A percentile compares a stretch with the other conserved stretches of the same genome.
phyloP scores from a whole-genome alignment of 1,139 yeast genomes.

The Yamadazyma spencermartinsiae region DNA sequence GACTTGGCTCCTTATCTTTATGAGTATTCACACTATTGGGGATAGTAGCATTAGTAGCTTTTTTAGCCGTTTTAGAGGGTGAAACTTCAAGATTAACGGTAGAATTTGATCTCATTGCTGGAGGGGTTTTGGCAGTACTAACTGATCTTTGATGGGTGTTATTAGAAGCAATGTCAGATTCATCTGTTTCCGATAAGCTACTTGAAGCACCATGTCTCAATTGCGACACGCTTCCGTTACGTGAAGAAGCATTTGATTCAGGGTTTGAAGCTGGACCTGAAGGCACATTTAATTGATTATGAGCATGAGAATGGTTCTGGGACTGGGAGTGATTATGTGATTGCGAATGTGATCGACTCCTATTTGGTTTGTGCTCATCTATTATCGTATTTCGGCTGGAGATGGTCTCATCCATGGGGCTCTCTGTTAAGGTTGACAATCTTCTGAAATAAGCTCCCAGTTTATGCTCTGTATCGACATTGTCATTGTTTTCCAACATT shows the following conservation, averaged over 20 bases:
- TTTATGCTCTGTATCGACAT: constrained; percentile 46
- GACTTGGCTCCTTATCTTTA: constrained; percentile 13
- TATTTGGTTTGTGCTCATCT: neutral
- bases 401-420: constrained; percentile 36
- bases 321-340: constrained; percentile 1
- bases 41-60: neutral
- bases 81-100: constrained; percentile 10
- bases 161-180: constrained; percentile 6
- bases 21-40: neutral
- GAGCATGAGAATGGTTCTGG: constrained; percentile 1
- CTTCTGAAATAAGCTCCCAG: constrained; percentile 72
- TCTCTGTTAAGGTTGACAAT: constrained; percentile 67
- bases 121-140: constrained; percentile 8
- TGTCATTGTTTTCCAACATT: constrained; percentile 41
- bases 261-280: constrained; percentile 9
- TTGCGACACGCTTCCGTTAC: constrained; percentile 15
- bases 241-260: constrained; percentile 13
- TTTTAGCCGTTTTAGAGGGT: constrained; percentile 10
- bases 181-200: constrained; percentile 10
- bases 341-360: neutral
- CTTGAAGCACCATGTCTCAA: constrained; percentile 7
- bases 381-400: neutral
- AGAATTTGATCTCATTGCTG: constrained; percentile 4
- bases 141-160: constrained; percentile 3
- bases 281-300: neutral